Evolutionary conservation across 495 filamentous ascomycete genomes (phyloP).

Genomic region (Annulohypoxylon nitens): DNA sequence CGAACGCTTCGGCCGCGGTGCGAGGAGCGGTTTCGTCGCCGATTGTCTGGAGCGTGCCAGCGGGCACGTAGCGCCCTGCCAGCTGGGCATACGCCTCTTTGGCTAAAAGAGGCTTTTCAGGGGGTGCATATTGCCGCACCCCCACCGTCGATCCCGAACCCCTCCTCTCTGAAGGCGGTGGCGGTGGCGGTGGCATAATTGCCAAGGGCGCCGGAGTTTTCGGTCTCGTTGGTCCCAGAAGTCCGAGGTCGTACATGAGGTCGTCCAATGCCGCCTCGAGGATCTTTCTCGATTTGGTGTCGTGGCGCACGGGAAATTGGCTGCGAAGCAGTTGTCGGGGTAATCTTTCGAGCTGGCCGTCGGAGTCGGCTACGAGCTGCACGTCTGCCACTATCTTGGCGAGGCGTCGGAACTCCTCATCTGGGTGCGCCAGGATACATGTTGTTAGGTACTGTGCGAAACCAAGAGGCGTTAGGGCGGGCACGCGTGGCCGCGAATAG

Average conservation of each 20-base stretch:
- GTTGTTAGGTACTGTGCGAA: constrained; percentile 83
- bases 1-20: not conserved
- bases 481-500: constrained; percentile 73
- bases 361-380: constrained; percentile 73
- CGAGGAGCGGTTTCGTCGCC: not conserved
- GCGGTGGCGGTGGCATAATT: constrained; percentile 17
- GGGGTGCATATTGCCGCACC: constrained; percentile 5
- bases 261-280: constrained; percentile 48
- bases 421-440: constrained; percentile 81
- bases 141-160: not conserved
- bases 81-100: not conserved
- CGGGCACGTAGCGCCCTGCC: not conserved
- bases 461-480: constrained; percentile 82
- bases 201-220: constrained; percentile 17
- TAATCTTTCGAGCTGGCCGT: constrained; percentile 79
- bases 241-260: constrained; percentile 45
- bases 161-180: constrained; percentile 1
- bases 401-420: constrained; percentile 80
- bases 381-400: constrained; percentile 78
- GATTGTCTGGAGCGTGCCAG: not conserved
- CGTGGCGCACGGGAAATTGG: constrained; percentile 70
- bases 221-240: constrained; percentile 12
- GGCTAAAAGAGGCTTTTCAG: constrained; percentile 7
- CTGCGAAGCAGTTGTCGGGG: constrained; percentile 82
- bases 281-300: constrained; percentile 45